Conservation (phyloP, 148 eudicot species). For the Polygonum aviculare region DNA sequence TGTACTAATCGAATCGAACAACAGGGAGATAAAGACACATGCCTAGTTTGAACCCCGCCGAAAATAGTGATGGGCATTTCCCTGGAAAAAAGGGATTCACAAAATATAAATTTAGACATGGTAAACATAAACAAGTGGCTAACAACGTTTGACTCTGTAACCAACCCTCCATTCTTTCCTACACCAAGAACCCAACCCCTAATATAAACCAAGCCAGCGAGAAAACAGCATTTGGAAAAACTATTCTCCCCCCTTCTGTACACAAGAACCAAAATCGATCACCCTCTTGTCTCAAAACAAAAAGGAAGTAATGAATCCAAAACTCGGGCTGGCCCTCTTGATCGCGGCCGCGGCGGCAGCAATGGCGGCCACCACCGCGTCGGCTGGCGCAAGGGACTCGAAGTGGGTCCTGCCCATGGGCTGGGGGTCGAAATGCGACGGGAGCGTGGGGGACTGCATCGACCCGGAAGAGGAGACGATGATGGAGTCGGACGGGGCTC, state of each 20-base stretch:
- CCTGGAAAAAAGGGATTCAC: background rate
- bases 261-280: background rate
- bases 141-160: background rate
- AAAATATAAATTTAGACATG: background rate
- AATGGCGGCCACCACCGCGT: slow-evolving; percentile 13
- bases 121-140: background rate
- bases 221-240: background rate
- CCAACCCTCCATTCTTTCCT: background rate
- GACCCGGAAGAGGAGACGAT: slow-evolving; percentile 25
- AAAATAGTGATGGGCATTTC: background rate
- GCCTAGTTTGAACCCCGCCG: background rate
- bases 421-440: slow-evolving; percentile 18
- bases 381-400: background rate
- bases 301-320: slow-evolving; percentile 16
- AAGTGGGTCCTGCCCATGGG: slow-evolving; percentile 17
- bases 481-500: slow-evolving; percentile 20
- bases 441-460: slow-evolving; percentile 23
- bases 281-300: background rate
- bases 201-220: background rate
- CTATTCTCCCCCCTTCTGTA: background rate
- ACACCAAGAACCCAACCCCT: background rate
- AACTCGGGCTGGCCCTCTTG: slow-evolving; percentile 18
- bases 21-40: too few species aligned
- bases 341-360: slow-evolving; percentile 13
- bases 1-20: too few species aligned